These are phyloP conservation scores for Strobilomyces dryophilus DNA, from an alignment of 768 basidiomycete species.

Conservation along the genomic window DNA sequence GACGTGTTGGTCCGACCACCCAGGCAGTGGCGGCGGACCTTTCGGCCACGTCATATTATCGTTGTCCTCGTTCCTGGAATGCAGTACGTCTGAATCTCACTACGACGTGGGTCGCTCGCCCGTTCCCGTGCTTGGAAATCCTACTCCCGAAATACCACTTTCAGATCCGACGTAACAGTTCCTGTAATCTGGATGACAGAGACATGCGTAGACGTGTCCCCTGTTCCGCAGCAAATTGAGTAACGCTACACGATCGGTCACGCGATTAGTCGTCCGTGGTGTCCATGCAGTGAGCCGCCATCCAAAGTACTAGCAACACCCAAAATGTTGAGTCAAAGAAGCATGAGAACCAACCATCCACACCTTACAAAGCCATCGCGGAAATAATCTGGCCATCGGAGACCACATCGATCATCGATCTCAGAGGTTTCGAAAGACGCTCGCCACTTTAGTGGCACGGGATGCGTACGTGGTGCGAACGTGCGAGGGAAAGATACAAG, in stretches of 20 bases:
- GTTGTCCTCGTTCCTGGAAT: slow-evolving; percentile 4
- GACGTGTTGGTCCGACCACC: slow-evolving; percentile 16
- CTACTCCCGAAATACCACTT: background rate
- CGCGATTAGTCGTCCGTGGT: slow-evolving; percentile 1
- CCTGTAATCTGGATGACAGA: slow-evolving; percentile 7
- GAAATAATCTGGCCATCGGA: slow-evolving; percentile 19
- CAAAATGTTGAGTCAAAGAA: slow-evolving; percentile 9
- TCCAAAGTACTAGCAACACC: slow-evolving; percentile 5
- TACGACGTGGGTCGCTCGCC: slow-evolving; percentile 1
- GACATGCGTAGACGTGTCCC: background rate
- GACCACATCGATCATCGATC: slow-evolving; percentile 21
- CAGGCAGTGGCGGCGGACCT: slow-evolving; percentile 16
- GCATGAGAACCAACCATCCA: slow-evolving; percentile 4
- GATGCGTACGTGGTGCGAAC: slow-evolving; percentile 19
- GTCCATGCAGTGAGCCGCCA: slow-evolving; percentile 4
- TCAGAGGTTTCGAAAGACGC: slow-evolving; percentile 1
- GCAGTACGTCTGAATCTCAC: background rate
- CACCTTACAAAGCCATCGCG: slow-evolving; percentile 13
- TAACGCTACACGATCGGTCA: background rate
- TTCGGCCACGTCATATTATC: slow-evolving; percentile 3
- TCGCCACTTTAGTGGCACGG: slow-evolving; percentile 14
- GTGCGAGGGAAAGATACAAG: slow-evolving; percentile 22
- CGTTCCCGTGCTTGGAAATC: background rate
- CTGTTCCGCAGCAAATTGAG: background rate
- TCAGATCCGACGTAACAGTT: slow-evolving; percentile 1